Conservation (phyloP, 169 alveolate species). For the Cryptosporidium viatorum region DNA sequence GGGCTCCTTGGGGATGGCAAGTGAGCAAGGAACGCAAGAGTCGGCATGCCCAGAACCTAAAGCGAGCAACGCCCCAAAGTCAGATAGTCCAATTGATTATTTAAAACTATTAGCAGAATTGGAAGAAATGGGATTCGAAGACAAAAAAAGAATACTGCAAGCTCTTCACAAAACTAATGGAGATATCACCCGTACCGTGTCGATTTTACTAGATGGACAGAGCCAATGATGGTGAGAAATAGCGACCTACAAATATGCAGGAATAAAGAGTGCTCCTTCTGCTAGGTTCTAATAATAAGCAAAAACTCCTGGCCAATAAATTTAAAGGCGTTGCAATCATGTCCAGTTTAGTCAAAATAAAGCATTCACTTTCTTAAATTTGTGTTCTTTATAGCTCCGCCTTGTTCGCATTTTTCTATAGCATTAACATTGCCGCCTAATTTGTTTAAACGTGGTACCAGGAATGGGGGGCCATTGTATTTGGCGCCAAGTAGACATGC, state of each 20-base stretch:
- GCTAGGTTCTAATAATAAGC: neutral
- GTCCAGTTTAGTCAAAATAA: neutral
- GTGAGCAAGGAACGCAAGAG: neutral
- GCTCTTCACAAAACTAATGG: constrained; percentile 34
- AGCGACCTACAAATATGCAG: too few species aligned
- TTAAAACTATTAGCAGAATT: constrained; percentile 9
- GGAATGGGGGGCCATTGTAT: neutral
- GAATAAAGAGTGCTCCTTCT: too few species aligned
- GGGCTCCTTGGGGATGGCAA: constrained; percentile 1
- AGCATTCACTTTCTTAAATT: neutral
- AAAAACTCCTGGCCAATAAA: neutral
- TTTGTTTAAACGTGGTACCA: neutral
- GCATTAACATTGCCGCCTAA: neutral
- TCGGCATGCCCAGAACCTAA: neutral
- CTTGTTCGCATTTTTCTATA: neutral
- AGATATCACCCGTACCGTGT: constrained; percentile 31
- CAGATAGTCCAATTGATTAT: constrained; percentile 17
- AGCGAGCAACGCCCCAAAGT: neutral
- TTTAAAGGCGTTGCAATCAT: neutral
- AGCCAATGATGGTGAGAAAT: neutral
- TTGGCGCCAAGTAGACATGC: constrained; percentile 75
- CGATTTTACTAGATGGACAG: constrained; percentile 3
- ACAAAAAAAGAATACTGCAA: constrained; percentile 25
- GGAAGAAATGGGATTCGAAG: constrained; percentile 39
- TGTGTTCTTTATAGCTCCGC: neutral